These are phyloP conservation scores for Parietaria judaica DNA, from an alignment of 306 rosid species.

Conservation along the genomic window DNA sequence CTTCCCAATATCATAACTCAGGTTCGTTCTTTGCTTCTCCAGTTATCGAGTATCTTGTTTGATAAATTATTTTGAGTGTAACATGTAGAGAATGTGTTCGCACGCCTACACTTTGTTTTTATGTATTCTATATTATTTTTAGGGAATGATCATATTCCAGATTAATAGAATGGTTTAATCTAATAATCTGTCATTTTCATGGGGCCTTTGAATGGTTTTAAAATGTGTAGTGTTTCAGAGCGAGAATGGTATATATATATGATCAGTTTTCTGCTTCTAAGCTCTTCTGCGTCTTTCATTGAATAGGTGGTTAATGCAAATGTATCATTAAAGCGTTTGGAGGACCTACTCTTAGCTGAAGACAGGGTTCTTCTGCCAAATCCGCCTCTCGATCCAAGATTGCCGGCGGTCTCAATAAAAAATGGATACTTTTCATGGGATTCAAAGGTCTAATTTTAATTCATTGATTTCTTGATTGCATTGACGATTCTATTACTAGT, in stretches of 20 bases:
- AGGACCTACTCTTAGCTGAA: slow-evolving; percentile 78
- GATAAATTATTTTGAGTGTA: background rate
- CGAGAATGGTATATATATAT: background rate
- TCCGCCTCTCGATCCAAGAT: slow-evolving; percentile 69
- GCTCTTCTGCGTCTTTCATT: slow-evolving; percentile 23
- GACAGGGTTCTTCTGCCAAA: slow-evolving; percentile 79
- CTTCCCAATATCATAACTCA: slow-evolving; percentile 95
- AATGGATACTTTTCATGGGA: slow-evolving; percentile 93
- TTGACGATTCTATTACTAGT: background rate
- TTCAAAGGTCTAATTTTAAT: slow-evolving; percentile 42
- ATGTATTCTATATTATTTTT: too few species aligned
- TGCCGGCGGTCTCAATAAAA: slow-evolving; percentile 75
- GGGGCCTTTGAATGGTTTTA: too few species aligned
- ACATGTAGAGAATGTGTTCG: background rate
- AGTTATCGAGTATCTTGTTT: background rate
- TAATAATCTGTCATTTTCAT: too few species aligned
- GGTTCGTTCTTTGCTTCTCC: slow-evolving; percentile 36
- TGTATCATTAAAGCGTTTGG: slow-evolving; percentile 83
- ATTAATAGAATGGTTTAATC: too few species aligned
- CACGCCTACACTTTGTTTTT: too few species aligned
- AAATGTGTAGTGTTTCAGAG: too few species aligned
- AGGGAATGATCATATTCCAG: too few species aligned
- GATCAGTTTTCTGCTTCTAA: background rate
- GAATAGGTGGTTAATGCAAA: slow-evolving; percentile 81
- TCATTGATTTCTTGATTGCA: background rate